Percentiles rank a stretch among this genome's conserved stretches.
Evolutionary conservation across 331 rosid species (phyloP).

Genomic region (Quercus tomentella): DNA sequence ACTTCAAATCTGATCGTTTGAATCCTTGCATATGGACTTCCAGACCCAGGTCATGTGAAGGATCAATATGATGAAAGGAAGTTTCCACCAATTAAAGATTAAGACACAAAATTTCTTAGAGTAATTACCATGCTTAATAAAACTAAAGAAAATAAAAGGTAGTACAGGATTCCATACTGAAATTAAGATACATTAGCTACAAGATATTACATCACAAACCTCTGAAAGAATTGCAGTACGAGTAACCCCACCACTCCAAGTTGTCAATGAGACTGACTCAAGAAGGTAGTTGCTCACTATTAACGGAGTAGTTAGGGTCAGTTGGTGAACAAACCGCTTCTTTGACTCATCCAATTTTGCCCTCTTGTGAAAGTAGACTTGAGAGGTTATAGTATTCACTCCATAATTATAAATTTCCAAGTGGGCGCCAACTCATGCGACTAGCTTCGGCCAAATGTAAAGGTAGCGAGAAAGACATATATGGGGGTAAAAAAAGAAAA

Average conservation of each 20-base stretch:
- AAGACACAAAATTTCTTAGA: not conserved
- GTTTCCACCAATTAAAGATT: constrained; percentile 56
- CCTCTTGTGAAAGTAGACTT: constrained; percentile 62
- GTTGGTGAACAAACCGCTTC: constrained; percentile 57
- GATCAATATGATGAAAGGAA: constrained; percentile 76
- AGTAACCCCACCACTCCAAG: constrained; percentile 66
- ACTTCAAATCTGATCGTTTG: constrained; percentile 53
- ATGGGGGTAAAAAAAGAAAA: not conserved
- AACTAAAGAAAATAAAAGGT: constrained; percentile 4
- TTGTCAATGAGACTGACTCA: constrained; percentile 49
- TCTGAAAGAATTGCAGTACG: constrained; percentile 58
- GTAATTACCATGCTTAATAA: constrained; percentile 5
- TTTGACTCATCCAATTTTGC: constrained; percentile 55
- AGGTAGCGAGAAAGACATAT: too few relatives aligned
- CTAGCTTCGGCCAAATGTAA: too few relatives aligned
- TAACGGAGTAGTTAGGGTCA: constrained; percentile 72
- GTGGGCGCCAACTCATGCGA: too few relatives aligned
- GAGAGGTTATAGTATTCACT: constrained; percentile 84
- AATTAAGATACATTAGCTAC: not conserved
- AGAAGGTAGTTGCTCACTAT: constrained; percentile 76
- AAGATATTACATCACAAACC: constrained; percentile 54
- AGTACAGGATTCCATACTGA: not conserved
- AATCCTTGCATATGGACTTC: constrained; percentile 69
- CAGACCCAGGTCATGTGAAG: constrained; percentile 81
- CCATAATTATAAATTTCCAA: constrained; percentile 48